Percentiles rank a stretch among this genome's conserved stretches.
phyloP scores from a whole-genome alignment of 2,329 filamentous ascomycete species.

The Ascochyta lentis region DNA sequence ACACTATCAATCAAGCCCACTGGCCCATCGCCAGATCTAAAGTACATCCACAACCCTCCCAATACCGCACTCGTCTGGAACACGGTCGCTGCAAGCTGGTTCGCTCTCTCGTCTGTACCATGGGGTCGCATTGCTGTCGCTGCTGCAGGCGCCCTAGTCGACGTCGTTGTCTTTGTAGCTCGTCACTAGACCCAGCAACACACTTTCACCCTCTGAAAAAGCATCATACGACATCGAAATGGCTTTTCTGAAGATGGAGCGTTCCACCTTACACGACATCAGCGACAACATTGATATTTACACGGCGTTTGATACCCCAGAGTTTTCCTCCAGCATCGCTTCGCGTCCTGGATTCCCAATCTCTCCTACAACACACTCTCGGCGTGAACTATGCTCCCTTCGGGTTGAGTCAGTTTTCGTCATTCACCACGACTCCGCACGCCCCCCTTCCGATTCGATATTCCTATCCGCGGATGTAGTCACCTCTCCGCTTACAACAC shows the following conservation, averaged over 20 bases:
- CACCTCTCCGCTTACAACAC: neutral
- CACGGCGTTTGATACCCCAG: neutral
- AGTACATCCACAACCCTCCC: neutral
- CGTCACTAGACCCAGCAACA: neutral
- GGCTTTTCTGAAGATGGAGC: too few relatives aligned
- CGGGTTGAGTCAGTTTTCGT: neutral
- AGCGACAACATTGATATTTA: neutral
- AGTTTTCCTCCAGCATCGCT: too few relatives aligned
- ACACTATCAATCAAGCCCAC: neutral
- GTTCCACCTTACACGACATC: neutral
- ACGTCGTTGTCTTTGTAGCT: neutral
- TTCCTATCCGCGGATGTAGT: neutral
- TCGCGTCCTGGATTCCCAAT: too few relatives aligned
- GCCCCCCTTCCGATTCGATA: too few relatives aligned
- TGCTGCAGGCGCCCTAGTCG: neutral
- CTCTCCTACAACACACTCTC: too few relatives aligned
- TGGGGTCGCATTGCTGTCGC: conserved; percentile 1
- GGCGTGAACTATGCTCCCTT: neutral
- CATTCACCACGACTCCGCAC: neutral
- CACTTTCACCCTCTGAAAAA: too few relatives aligned
- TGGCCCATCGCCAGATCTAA: neutral
- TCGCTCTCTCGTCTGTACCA: neutral
- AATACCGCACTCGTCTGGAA: neutral
- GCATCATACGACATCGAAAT: too few relatives aligned
- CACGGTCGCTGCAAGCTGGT: neutral